Evolutionary conservation across 257 asterid genomes (phyloP).

Genomic region (Lavandula angustifolia): DNA sequence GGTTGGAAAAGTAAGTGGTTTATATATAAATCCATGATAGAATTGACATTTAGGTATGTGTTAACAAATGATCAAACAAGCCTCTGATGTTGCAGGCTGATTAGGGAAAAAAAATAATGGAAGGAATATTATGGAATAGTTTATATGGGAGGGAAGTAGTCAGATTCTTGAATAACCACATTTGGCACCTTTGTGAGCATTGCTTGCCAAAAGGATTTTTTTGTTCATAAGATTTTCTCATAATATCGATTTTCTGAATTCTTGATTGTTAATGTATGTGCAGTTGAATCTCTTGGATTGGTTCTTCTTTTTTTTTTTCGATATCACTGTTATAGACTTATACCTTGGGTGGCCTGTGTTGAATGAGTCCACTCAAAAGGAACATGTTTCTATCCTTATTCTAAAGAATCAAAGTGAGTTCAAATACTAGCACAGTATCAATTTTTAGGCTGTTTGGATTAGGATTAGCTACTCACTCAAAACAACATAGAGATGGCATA

Average conservation of each 20-base stretch:
- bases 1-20: not conserved
- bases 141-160: not conserved
- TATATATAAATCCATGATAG: not conserved
- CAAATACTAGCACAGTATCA: slow-evolving; percentile 10
- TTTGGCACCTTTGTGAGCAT: slow-evolving; percentile 34
- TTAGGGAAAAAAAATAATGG: slow-evolving; percentile 12
- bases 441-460: slow-evolving; percentile 8
- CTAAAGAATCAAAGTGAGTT: not conserved
- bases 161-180: slow-evolving; percentile 15
- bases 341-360: not conserved
- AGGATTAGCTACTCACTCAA: not conserved
- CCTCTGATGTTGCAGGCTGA: slow-evolving; percentile 30
- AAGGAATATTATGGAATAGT: not conserved
- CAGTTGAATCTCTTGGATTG: slow-evolving; percentile 43
- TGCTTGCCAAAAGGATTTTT: not conserved
- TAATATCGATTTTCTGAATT: not conserved
- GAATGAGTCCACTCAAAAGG: slow-evolving; percentile 12
- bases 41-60: slow-evolving; percentile 1
- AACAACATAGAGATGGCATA: not conserved
- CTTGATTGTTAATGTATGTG: slow-evolving; percentile 7
- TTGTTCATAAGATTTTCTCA: too few species aligned
- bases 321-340: not conserved
- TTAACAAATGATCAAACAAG: slow-evolving; percentile 25
- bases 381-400: slow-evolving; percentile 15
- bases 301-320: not conserved